A percentile compares a stretch with the other conserved stretches of the same genome.
These are phyloP conservation scores for Gonium pectorale DNA, from an alignment of 139 green algal genomes.

Conservation along the genomic window DNA sequence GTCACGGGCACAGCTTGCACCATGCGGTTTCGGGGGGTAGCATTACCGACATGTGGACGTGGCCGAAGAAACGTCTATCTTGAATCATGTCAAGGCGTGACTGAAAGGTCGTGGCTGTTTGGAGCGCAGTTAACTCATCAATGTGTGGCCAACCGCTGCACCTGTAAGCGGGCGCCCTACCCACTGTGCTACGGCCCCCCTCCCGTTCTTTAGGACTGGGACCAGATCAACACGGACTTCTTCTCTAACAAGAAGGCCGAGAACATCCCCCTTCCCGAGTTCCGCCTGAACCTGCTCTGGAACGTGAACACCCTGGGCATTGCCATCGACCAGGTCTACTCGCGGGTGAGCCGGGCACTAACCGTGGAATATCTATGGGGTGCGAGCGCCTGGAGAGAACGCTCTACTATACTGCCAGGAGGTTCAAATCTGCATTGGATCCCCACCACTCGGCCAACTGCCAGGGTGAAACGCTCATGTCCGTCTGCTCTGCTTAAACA, in stretches of 20 bases:
- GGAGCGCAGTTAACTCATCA: neutral
- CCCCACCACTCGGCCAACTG: no score
- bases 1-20: no score
- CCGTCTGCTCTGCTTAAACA: neutral
- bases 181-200: neutral
- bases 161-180: neutral
- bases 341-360: conserved; percentile 20
- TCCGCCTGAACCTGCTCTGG: conserved; percentile 90
- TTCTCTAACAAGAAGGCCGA: conserved; percentile 63
- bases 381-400: no score
- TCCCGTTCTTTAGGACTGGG: conserved; percentile 58
- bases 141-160: neutral
- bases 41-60: neutral
- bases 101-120: neutral
- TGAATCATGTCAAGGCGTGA: neutral
- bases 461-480: no score
- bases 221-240: conserved; percentile 66
- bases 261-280: conserved; percentile 68
- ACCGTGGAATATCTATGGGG: neutral
- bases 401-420: no score
- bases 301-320: conserved; percentile 88
- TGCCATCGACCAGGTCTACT: conserved; percentile 88
- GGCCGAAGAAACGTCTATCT: neutral
- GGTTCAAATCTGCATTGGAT: no score
- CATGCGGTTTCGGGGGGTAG: neutral